Conservation (phyloP, 805 yeast genomes). For the Wickerhamiella domercqiae region DNA sequence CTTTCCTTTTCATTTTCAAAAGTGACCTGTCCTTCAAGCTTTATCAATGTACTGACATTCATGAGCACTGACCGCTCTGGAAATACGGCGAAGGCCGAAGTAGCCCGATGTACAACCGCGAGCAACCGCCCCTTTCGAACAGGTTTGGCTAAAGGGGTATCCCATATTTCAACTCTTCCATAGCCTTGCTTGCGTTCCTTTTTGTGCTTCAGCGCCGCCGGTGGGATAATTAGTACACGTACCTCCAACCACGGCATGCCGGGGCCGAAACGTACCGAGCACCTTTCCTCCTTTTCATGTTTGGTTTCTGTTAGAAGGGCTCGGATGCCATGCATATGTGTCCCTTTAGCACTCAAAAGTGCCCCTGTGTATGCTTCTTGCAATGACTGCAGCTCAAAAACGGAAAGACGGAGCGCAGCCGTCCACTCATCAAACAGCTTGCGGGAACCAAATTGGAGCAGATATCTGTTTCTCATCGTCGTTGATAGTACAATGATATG, state of each 20-base stretch:
- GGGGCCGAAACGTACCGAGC: conserved; percentile 81
- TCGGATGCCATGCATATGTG: conserved; percentile 71
- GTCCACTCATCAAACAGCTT: conserved; percentile 63
- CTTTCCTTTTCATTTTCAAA: conserved; percentile 20
- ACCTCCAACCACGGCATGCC: conserved; percentile 98
- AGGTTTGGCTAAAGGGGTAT: conserved; percentile 47
- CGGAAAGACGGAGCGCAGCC: conserved; percentile 64
- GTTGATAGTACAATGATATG: conserved; percentile 84
- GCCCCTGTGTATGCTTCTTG: conserved; percentile 98
- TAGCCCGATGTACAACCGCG: conserved; percentile 61
- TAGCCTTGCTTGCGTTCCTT: conserved; percentile 27
- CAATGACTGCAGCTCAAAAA: conserved; percentile 63
- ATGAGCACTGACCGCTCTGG: conserved; percentile 73
- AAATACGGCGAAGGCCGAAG: conserved; percentile 74
- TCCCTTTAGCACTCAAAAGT: conserved; percentile 77
- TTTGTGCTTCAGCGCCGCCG: conserved; percentile 29
- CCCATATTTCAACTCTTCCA: conserved; percentile 69
- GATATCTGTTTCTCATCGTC: conserved; percentile 74
- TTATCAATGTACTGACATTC: conserved; percentile 76
- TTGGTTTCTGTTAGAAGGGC: conserved; percentile 74
- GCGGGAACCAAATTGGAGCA: conserved; percentile 58
- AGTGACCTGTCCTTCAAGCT: conserved; percentile 64
- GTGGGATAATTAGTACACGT: conserved; percentile 66
- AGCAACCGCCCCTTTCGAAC: conserved; percentile 43
- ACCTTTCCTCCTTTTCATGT: conserved; percentile 86